Conservation (phyloP, 305 asterid genomes). For the Salvia sclarea region DNA sequence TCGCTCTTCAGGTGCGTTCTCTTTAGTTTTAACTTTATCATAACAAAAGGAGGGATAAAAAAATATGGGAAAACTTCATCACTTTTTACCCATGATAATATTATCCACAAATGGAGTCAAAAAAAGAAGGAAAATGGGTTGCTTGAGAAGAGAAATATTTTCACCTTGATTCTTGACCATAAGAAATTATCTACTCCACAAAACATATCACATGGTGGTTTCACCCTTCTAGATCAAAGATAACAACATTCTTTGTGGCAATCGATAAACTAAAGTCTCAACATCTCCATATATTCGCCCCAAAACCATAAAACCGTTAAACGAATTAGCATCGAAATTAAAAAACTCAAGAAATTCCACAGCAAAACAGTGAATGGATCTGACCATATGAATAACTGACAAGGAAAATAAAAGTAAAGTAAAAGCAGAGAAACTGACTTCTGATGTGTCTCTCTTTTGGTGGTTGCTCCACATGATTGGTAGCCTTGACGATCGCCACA, state of each 20-base stretch:
- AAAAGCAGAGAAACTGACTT: conserved; percentile 52
- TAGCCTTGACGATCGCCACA: conserved; percentile 98
- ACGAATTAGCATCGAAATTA: neutral
- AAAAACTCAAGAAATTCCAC: conserved; percentile 11
- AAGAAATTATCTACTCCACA: no score
- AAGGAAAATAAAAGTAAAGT: neutral
- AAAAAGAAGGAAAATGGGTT: no score
- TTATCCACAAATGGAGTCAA: no score
- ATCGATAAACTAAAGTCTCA: neutral
- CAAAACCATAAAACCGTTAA: conserved; percentile 13
- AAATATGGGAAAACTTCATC: no score
- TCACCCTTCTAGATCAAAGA: no score
- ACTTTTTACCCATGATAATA: no score
- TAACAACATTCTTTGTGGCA: neutral
- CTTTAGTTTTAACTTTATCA: no score
- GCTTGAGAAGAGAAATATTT: no score
- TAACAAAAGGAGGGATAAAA: no score
- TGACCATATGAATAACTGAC: conserved; percentile 42
- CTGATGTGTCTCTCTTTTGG: conserved; percentile 90
- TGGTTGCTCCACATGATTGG: conserved; percentile 94
- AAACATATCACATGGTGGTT: no score
- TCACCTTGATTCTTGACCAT: no score
- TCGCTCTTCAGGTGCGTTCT: no score
- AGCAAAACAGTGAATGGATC: conserved; percentile 27
- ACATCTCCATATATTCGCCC: neutral